Evolutionary conservation across 148 eudicot species (phyloP).

Genomic region (Oxyria digyna): DNA sequence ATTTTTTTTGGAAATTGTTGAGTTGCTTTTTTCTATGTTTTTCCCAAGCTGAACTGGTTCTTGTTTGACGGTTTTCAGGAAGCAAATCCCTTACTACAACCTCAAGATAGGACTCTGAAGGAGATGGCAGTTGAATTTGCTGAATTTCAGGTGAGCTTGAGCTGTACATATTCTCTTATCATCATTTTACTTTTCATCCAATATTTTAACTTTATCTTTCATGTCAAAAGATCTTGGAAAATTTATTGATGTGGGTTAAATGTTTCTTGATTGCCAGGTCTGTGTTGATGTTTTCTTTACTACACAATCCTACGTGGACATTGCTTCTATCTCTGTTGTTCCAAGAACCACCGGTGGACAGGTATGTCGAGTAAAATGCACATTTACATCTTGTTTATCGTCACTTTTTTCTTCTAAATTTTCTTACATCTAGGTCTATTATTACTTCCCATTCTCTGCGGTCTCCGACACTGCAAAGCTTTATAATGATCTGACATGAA

Average conservation of each 20-base stretch:
- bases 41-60: background rate
- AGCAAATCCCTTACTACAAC: constrained; percentile 73
- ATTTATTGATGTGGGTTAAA: background rate
- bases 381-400: no score
- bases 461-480: constrained; percentile 91
- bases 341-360: constrained; percentile 98
- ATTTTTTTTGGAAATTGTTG: no score
- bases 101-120: constrained; percentile 69
- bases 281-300: constrained; percentile 84
- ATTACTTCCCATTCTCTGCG: constrained; percentile 86
- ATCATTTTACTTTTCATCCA: background rate
- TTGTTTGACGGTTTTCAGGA: constrained; percentile 40
- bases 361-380: constrained; percentile 39
- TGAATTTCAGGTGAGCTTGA: constrained; percentile 57
- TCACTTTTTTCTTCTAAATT: no score
- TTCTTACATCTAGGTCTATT: constrained; percentile 98
- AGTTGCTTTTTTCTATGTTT: no score
- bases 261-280: constrained; percentile 37
- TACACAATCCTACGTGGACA: constrained; percentile 79
- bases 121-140: constrained; percentile 91
- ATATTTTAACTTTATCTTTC: background rate
- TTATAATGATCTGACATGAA: constrained; percentile 94
- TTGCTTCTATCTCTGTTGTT: constrained; percentile 82
- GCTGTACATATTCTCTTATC: background rate
- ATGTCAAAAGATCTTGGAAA: background rate